A percentile compares a stretch with the other conserved stretches of the same genome.
Conservation (phyloP, 257 asterid species). For the Solanum chaucha region DNA sequence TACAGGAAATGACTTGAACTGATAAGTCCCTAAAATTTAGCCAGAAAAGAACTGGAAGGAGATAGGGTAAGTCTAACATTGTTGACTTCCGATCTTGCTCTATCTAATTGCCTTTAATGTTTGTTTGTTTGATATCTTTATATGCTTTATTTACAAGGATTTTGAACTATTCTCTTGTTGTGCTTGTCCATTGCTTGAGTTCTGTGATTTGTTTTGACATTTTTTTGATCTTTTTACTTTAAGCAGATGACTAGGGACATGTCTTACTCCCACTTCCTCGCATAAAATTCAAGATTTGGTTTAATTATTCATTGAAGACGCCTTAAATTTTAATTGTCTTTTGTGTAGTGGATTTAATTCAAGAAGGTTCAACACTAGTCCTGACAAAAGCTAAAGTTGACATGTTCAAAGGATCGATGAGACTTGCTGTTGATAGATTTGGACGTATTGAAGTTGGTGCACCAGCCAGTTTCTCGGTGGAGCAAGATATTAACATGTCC, state of each 20-base stretch:
- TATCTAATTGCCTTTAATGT: not conserved
- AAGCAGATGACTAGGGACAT: not conserved
- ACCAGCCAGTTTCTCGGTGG: slow-evolving; percentile 43
- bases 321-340: not conserved
- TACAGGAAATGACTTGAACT: not conserved
- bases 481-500: slow-evolving; percentile 52
- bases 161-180: not conserved
- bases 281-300: not conserved
- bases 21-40: not conserved
- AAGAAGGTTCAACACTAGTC: slow-evolving; percentile 51
- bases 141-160: not conserved
- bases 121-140: not conserved
- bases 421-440: slow-evolving; percentile 61
- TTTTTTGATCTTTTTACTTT: not conserved
- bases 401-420: slow-evolving; percentile 85
- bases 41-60: not conserved
- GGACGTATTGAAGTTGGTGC: slow-evolving; percentile 54
- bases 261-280: not conserved
- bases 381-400: slow-evolving; percentile 61
- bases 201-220: not conserved
- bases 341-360: slow-evolving; percentile 50
- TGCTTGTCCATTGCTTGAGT: not conserved
- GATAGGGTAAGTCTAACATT: not conserved
- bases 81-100: not conserved
- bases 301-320: not conserved